Percentiles rank a stretch among this genome's conserved stretches.
Conservation (phyloP, 2,329 filamentous ascomycete genomes). For the Fusarium sp. region DNA sequence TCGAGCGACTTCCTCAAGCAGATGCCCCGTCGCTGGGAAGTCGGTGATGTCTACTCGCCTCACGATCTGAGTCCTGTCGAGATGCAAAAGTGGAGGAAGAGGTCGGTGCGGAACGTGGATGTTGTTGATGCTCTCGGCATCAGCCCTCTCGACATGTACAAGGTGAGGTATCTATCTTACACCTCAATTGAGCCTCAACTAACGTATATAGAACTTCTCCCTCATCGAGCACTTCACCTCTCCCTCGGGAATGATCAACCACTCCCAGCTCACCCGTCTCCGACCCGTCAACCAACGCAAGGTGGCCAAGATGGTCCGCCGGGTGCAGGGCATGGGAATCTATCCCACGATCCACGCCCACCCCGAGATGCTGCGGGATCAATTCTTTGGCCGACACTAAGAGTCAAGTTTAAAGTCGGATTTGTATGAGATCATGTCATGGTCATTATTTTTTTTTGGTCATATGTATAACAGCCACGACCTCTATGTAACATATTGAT, state of each 20-base stretch:
- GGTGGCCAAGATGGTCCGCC: constrained; percentile 90
- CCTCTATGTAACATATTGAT: constrained; percentile 50
- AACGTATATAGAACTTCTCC: constrained; percentile 79
- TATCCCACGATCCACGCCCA: constrained; percentile 93
- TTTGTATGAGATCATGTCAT: constrained; percentile 39
- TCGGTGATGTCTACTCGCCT: constrained; percentile 90
- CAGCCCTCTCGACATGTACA: constrained; percentile 87
- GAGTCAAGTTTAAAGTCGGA: background rate
- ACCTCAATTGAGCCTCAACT: background rate
- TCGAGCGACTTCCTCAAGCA: constrained; percentile 69
- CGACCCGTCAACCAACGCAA: constrained; percentile 91
- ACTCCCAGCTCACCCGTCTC: constrained; percentile 80
- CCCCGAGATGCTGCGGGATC: constrained; percentile 77
- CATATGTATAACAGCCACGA: constrained; percentile 52
- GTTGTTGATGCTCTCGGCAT: constrained; percentile 83
- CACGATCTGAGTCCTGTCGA: constrained; percentile 84
- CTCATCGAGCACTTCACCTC: constrained; percentile 92
- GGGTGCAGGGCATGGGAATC: constrained; percentile 88
- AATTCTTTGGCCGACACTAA: constrained; percentile 46
- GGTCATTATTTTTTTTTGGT: constrained; percentile 41
- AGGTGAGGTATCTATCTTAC: constrained; percentile 63
- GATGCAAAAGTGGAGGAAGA: constrained; percentile 82
- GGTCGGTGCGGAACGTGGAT: constrained; percentile 71
- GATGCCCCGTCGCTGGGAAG: constrained; percentile 76
- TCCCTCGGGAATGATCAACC: constrained; percentile 85